A percentile compares a stretch with the other conserved stretches of the same genome.
These are phyloP conservation scores for Agaricales sp. DNA, from an alignment of 1,284 basidiomycete genomes.

Conservation along the genomic window DNA sequence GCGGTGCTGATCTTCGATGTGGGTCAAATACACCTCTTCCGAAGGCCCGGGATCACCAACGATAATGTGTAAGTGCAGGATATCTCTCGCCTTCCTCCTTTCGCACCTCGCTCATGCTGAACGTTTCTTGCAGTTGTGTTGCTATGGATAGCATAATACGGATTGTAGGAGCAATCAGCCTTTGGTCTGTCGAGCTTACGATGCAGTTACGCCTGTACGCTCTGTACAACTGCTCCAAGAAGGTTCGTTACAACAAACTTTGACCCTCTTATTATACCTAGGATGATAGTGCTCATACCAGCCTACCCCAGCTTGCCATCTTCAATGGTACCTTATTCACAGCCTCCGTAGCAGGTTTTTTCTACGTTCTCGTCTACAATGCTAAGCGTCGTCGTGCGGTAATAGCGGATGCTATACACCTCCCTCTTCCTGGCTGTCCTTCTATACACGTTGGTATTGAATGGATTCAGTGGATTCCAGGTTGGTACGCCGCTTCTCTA, in stretches of 20 bases:
- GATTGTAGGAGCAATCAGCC: constrained; percentile 25
- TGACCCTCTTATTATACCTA: background rate
- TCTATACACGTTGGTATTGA: constrained; percentile 31
- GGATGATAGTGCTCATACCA: background rate
- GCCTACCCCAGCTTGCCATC: constrained; percentile 18
- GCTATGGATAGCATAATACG: constrained; percentile 26
- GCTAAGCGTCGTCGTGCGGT: constrained; percentile 20
- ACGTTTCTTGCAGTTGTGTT: constrained; percentile 18
- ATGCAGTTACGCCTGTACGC: constrained; percentile 31
- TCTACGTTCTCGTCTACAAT: constrained; percentile 27
- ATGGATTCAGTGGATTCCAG: constrained; percentile 32
- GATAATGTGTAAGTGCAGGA: constrained; percentile 19
- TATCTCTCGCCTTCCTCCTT: no score
- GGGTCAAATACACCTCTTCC: constrained; percentile 29
- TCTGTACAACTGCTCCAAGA: constrained; percentile 25
- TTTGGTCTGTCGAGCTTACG: constrained; percentile 32
- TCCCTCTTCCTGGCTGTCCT: constrained; percentile 33
- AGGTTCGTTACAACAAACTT: constrained; percentile 15
- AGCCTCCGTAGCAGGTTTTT: constrained; percentile 24
- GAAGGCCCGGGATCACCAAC: constrained; percentile 20
- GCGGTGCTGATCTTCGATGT: constrained; percentile 28
- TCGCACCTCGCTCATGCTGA: background rate
- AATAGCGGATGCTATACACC: constrained; percentile 21
- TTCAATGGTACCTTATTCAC: constrained; percentile 27
- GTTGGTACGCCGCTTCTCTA: no score